Conservation (phyloP, 345 rosid genomes). For the Viola odorata region DNA sequence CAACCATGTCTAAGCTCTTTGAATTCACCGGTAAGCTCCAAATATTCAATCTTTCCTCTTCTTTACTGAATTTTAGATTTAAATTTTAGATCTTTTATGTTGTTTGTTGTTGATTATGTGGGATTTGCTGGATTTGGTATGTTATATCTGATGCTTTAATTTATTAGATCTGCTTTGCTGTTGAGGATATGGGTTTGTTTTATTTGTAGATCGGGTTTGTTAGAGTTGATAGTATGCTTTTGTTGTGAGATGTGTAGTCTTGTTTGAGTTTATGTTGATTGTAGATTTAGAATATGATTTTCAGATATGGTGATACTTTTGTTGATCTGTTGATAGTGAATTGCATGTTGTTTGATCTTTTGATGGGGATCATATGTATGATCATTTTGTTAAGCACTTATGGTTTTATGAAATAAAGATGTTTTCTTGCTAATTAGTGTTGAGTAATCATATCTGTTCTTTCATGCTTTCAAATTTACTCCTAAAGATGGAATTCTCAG, state of each 20-base stretch:
- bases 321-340: too few species aligned
- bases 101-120: not conserved
- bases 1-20: slow-evolving; percentile 69
- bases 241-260: not conserved
- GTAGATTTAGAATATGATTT: not conserved
- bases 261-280: not conserved
- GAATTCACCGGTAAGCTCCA: slow-evolving; percentile 48
- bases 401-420: too few species aligned
- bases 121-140: not conserved
- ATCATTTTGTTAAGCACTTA: too few species aligned
- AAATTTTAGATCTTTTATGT: not conserved
- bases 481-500: not conserved
- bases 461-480: not conserved
- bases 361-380: too few species aligned
- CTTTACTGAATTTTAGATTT: not conserved
- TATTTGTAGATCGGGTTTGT: slow-evolving; percentile 6
- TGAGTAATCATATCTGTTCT: too few species aligned
- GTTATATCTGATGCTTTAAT: not conserved
- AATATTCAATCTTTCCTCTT: not conserved
- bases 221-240: not conserved
- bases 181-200: not conserved
- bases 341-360: too few species aligned
- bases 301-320: too few species aligned
- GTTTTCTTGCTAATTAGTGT: too few species aligned
- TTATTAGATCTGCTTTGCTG: not conserved